A percentile compares a stretch with the other conserved stretches of the same genome.
Evolutionary conservation across 331 rosid species (phyloP).

Genomic region (Rosa hybrid): DNA sequence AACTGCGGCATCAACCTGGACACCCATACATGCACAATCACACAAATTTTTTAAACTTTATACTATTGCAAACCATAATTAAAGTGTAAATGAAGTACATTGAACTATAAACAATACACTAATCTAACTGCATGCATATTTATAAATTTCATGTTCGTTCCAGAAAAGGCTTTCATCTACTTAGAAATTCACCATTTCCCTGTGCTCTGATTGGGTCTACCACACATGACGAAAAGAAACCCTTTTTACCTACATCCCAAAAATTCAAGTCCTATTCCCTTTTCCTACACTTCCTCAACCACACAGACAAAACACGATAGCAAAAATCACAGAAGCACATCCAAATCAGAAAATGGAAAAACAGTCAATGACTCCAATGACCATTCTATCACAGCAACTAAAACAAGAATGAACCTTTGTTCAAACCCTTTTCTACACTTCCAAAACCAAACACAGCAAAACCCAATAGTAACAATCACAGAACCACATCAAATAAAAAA

Average conservation of each 20-base stretch:
- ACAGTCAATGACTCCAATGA: neutral
- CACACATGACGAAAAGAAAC: neutral
- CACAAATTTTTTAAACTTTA: neutral
- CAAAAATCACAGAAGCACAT: neutral
- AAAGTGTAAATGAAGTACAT: neutral
- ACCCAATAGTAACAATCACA: neutral
- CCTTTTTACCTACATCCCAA: neutral
- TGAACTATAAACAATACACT: neutral
- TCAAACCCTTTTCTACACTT: neutral
- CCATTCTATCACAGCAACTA: neutral
- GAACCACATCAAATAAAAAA: neutral
- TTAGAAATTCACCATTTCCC: neutral
- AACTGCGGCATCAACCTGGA: slow-evolving; percentile 74
- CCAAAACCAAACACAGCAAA: neutral
- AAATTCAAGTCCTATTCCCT: neutral
- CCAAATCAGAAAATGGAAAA: neutral
- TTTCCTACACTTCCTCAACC: neutral
- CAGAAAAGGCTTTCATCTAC: neutral
- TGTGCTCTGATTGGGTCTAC: neutral
- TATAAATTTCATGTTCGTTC: neutral
- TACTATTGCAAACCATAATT: neutral
- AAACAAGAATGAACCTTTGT: neutral
- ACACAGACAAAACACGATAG: neutral
- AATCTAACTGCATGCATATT: neutral
- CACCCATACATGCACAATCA: neutral